Conservation (phyloP, 192 early-diverging fungal genomes). For the Coemansia reversa region DNA sequence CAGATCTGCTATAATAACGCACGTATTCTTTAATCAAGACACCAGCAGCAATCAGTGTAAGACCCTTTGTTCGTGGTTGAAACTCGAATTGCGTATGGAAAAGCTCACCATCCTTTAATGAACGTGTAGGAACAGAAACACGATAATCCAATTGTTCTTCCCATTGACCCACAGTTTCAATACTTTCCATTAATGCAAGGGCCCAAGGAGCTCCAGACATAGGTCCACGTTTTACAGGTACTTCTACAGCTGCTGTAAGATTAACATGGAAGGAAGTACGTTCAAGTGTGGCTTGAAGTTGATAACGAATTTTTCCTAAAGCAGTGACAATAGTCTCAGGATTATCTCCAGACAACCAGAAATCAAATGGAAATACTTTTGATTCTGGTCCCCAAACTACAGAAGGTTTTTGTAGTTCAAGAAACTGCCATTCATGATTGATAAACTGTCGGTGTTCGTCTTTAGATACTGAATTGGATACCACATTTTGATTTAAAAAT, state of each 20-base stretch:
- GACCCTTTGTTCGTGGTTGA: conserved; percentile 40
- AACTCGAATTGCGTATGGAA: conserved; percentile 54
- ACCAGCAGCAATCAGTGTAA: conserved; percentile 49
- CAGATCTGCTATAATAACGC: conserved; percentile 36
- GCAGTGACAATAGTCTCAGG: conserved; percentile 60
- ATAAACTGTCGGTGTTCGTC: conserved; percentile 52
- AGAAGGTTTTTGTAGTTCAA: conserved; percentile 37
- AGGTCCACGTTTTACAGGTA: conserved; percentile 54
- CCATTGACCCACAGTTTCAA: conserved; percentile 54
- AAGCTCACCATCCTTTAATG: conserved; percentile 55
- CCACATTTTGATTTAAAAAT: conserved; percentile 44
- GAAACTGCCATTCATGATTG: conserved; percentile 57
- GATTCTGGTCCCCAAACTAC: conserved; percentile 28
- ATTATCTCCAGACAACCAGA: conserved; percentile 57
- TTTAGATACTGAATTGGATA: conserved; percentile 20
- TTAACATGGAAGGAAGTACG: conserved; percentile 58
- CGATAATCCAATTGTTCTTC: conserved; percentile 57
- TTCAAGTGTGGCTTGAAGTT: conserved; percentile 56
- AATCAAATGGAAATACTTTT: conserved; percentile 56
- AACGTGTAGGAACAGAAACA: conserved; percentile 56
- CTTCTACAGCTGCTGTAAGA: conserved; percentile 13
- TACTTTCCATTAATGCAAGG: conserved; percentile 51
- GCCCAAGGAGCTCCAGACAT: conserved; percentile 53
- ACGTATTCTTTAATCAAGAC: conserved; percentile 59
- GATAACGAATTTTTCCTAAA: conserved; percentile 53